Conservation (phyloP, 495 filamentous ascomycete species). For the Xeromyces bisporus region DNA sequence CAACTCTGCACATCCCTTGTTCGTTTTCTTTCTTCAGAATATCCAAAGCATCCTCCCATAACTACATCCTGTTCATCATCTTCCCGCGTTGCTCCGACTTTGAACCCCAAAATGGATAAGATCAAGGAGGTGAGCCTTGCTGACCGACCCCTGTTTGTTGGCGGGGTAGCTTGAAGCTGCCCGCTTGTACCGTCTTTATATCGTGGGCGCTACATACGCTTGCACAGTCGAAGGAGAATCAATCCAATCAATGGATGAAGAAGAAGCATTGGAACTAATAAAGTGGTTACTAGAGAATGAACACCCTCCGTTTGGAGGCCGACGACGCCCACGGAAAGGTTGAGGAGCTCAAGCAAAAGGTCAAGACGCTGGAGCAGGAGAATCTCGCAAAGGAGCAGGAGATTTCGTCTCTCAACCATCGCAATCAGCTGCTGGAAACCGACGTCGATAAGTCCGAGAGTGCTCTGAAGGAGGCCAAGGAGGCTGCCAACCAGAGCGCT, state of each 20-base stretch:
- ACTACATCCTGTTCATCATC: slow-evolving; percentile 2
- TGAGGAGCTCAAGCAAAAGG: slow-evolving; percentile 70
- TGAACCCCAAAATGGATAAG: slow-evolving; percentile 32
- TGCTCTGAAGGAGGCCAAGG: slow-evolving; percentile 62
- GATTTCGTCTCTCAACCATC: slow-evolving; percentile 85
- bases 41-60: background rate
- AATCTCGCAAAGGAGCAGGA: slow-evolving; percentile 94
- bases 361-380: slow-evolving; percentile 87
- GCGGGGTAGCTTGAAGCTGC: slow-evolving; percentile 31
- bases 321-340: slow-evolving; percentile 61
- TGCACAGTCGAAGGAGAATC: slow-evolving; percentile 3
- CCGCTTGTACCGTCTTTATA: slow-evolving; percentile 3
- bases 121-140: slow-evolving; percentile 61
- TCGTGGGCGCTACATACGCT: background rate
- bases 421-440: slow-evolving; percentile 68
- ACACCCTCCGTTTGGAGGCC: slow-evolving; percentile 76
- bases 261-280: slow-evolving; percentile 13
- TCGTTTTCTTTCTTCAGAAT: too few relatives aligned
- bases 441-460: slow-evolving; percentile 83
- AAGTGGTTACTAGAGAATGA: slow-evolving; percentile 59
- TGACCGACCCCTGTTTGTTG: slow-evolving; percentile 16
- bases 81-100: slow-evolving; percentile 3
- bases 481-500: slow-evolving; percentile 51
- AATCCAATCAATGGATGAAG: background rate
- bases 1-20: slow-evolving; percentile 8